Base-by-base conservation (phyloP, 129 eudicot species). In the Arctium minus region DNA sequence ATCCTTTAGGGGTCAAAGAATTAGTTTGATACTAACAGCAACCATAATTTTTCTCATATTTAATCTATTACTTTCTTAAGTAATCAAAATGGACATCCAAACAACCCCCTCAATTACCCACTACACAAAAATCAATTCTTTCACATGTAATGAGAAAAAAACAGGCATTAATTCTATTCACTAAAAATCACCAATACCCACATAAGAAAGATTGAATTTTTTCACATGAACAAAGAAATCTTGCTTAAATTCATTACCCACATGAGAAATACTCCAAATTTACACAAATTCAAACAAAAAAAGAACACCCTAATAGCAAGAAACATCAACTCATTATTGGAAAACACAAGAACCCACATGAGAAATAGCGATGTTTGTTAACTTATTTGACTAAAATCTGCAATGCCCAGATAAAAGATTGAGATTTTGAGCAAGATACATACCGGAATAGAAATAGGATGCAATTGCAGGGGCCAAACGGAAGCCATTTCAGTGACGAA, bases 401-500 rank as follows among this genome's bases (percentile, higher is more conserved):
- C 70, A 70, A 69, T 42, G 22, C 40, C 33, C 70, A 12, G 1
- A 9, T 64, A 73, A 0, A 73, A 67, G 30, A 73, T 75, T 80
- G 40, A 32, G 50, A 27, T 36, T 18, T 29, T 73, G 44, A 6
- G 5, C 12, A n/a, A n/a, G 12, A 60, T 70, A 60, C 48, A 71
- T 85, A 89, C 92, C 87, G 77, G 84, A 67, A 36, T n/a, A 6
- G 84, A 87, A 36, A 60, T 0, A 2, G 87, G 70, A 79, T 56
- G 87, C 73, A 86, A 85, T 42, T 79, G 88, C 53, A 86, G 85
- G 80, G 83, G 80, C 80, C 83, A 82, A 64, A 67, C 27, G 56
- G 87, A 87, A 79, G 88, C 87, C 92, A 89, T 89, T 82, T 81
- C 79, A 81, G 84, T 27, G 18, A 31, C 68, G 31, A 42, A 44